phyloP scores from a whole-genome alignment of 2,329 filamentous ascomycete species.

The Sporothrix pseudoabietina region DNA sequence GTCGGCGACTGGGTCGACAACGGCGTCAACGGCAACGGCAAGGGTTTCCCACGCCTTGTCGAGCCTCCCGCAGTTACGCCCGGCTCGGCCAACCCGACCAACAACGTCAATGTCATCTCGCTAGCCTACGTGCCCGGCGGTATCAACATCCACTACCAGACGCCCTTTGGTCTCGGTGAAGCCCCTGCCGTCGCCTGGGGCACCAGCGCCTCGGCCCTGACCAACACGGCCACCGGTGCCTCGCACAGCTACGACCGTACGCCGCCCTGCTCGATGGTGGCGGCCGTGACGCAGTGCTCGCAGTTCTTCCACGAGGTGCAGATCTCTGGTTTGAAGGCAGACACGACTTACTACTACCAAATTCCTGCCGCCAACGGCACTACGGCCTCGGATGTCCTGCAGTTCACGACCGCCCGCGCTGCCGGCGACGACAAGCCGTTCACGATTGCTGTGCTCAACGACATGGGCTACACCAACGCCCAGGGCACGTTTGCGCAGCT shows the following conservation, averaged over 20 bases:
- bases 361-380: conserved; percentile 54
- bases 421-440: conserved; percentile 49
- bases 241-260: conserved; percentile 53
- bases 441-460: conserved; percentile 52
- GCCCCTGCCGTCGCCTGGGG: conserved; percentile 51
- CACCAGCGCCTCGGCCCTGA: conserved; percentile 40
- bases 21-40: conserved; percentile 55
- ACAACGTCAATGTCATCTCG: conserved; percentile 57
- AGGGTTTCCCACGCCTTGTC: conserved; percentile 53
- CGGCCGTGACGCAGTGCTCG: conserved; percentile 52
- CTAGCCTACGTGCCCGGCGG: conserved; percentile 52
- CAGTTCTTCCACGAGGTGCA: conserved; percentile 56
- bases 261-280: conserved; percentile 51
- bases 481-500: conserved; percentile 51
- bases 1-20: conserved; percentile 55
- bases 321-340: conserved; percentile 46
- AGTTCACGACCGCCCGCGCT: conserved; percentile 50
- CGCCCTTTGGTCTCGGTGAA: conserved; percentile 54
- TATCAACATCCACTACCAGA: conserved; percentile 57
- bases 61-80: conserved; percentile 55
- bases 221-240: conserved; percentile 43
- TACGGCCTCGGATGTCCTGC: conserved; percentile 49
- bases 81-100: conserved; percentile 46
- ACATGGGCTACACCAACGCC: conserved; percentile 59
- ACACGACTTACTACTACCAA: conserved; percentile 55